phyloP scores from a whole-genome alignment of 257 asterid genomes.

The Solanum piurae region DNA sequence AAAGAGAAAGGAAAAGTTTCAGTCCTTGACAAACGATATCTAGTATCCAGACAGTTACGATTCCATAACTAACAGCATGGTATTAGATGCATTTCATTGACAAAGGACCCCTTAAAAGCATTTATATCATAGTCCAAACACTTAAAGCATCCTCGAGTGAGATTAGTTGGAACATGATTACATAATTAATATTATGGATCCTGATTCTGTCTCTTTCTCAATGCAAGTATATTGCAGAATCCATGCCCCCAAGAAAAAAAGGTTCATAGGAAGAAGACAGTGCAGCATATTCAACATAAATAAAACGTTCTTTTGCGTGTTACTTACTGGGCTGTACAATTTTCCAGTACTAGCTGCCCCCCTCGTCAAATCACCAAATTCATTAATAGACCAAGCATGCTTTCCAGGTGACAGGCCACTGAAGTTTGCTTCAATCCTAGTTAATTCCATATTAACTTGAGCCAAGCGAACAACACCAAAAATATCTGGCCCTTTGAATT shows the following conservation, averaged over 20 bases:
- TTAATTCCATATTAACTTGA: constrained; percentile 80
- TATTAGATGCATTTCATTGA: background rate
- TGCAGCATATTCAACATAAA: background rate
- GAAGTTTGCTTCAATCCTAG: constrained; percentile 81
- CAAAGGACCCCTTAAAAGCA: background rate
- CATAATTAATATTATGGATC: background rate
- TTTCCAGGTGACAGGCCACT: constrained; percentile 83
- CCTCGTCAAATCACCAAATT: constrained; percentile 79
- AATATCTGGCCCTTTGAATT: constrained; percentile 76
- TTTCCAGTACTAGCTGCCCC: constrained; percentile 94
- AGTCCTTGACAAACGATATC: background rate
- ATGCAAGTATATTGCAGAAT: background rate
- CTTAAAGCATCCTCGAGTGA: background rate
- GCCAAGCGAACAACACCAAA: constrained; percentile 90
- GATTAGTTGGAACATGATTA: background rate
- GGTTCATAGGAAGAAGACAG: background rate
- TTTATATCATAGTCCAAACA: background rate
- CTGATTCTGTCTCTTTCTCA: background rate
- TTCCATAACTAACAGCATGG: background rate
- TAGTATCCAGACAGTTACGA: background rate
- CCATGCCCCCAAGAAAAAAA: background rate
- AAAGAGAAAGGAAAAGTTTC: background rate
- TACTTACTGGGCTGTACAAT: constrained; percentile 43
- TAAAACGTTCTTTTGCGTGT: constrained; percentile 24
- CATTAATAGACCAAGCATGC: constrained; percentile 80